Evolutionary conservation across 768 basidiomycete genomes (phyloP).

Genomic region (Boletus coccyginus): DNA sequence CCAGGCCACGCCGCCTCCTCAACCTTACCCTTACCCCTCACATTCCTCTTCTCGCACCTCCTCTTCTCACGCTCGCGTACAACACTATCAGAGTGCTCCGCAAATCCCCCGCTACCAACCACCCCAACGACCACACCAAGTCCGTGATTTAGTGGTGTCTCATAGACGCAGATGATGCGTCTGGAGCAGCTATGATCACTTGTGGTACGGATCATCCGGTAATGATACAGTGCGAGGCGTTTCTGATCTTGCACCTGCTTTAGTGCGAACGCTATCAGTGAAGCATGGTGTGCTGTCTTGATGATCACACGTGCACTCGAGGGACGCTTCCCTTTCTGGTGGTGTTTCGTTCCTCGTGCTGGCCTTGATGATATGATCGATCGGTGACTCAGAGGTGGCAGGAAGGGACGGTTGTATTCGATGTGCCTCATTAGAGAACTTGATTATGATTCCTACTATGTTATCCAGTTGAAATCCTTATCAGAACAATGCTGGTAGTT

Average conservation of each 20-base stretch:
- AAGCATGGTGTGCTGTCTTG: conserved; percentile 16
- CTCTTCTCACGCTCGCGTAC: conserved; percentile 7
- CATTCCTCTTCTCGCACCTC: conserved; percentile 10
- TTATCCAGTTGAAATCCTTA: neutral
- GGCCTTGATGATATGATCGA: conserved; percentile 9
- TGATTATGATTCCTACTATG: neutral
- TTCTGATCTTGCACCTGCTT: conserved; percentile 24
- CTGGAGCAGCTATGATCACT: conserved; percentile 11
- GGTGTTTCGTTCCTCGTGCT: conserved; percentile 7
- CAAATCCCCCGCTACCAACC: conserved; percentile 21
- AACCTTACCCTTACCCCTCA: conserved; percentile 28
- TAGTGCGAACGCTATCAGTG: conserved; percentile 24
- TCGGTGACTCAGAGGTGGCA: neutral
- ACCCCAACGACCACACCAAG: conserved; percentile 4
- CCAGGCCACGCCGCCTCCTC: conserved; percentile 23
- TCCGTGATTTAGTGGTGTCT: neutral
- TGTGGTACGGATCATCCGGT: conserved; percentile 28
- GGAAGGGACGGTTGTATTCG: neutral
- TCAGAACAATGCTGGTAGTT: neutral
- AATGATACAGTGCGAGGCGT: conserved; percentile 16
- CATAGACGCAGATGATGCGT: conserved; percentile 18
- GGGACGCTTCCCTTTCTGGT: conserved; percentile 15
- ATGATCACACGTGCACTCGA: conserved; percentile 21
- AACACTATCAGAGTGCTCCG: neutral
- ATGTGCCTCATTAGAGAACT: conserved; percentile 2